These are phyloP conservation scores for Termitomyces sp. DNA, from an alignment of 768 basidiomycete species.

Conservation along the genomic window DNA sequence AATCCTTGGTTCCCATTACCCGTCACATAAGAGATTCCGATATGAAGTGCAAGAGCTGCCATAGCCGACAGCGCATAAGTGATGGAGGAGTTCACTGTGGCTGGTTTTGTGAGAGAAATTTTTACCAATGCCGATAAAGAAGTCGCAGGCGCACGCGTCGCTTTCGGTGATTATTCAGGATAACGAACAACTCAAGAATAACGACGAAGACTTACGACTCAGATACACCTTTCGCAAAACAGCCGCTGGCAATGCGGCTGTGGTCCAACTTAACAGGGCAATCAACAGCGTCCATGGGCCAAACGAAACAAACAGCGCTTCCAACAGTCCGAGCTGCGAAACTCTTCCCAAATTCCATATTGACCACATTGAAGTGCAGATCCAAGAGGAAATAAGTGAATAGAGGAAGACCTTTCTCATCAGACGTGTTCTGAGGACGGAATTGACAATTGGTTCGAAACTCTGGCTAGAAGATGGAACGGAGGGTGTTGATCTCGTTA, in stretches of 20 bases:
- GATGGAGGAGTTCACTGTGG: slow-evolving; percentile 38
- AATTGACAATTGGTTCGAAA: slow-evolving; percentile 64
- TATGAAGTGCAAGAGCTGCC: slow-evolving; percentile 37
- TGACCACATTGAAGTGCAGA: slow-evolving; percentile 32
- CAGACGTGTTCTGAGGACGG: slow-evolving; percentile 57
- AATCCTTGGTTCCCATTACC: slow-evolving; percentile 25
- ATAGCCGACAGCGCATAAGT: slow-evolving; percentile 46
- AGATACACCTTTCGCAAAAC: slow-evolving; percentile 56
- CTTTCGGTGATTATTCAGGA: slow-evolving; percentile 22
- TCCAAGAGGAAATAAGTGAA: slow-evolving; percentile 45
- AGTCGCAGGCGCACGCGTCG: slow-evolving; percentile 38
- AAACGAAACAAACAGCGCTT: slow-evolving; percentile 32
- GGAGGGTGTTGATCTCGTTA: slow-evolving; percentile 45
- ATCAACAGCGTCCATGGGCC: slow-evolving; percentile 38
- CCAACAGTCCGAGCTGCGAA: slow-evolving; percentile 22
- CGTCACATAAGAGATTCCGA: slow-evolving; percentile 26
- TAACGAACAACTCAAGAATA: neutral
- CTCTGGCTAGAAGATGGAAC: slow-evolving; percentile 53
- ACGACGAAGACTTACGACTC: slow-evolving; percentile 41
- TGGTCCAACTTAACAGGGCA: slow-evolving; percentile 41
- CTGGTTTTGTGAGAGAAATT: slow-evolving; percentile 40
- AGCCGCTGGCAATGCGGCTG: slow-evolving; percentile 50
- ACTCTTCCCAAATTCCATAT: slow-evolving; percentile 39
- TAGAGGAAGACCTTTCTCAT: slow-evolving; percentile 47
- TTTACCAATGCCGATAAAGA: slow-evolving; percentile 49